Evolutionary conservation across 352 stramenopile species (phyloP), one percentile per base, ranked within the genome.

Genomic region (Phytophthora cactorum): DNA sequence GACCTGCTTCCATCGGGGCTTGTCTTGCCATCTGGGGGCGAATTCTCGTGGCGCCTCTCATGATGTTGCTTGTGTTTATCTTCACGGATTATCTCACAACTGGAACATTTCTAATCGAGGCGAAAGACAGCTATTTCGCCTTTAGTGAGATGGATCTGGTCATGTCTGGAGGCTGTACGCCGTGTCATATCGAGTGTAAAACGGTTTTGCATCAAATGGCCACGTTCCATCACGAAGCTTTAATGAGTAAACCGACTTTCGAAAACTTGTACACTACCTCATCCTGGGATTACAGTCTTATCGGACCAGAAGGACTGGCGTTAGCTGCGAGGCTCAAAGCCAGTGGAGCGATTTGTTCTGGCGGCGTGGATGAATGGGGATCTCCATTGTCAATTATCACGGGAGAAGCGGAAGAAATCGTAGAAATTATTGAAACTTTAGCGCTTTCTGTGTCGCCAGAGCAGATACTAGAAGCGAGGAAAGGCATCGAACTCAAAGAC

Each of bases 81-180:
- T 65, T 61, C 22, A 77, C 52, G n/a, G 44, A 66, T 12, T 77
- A 77, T 25, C 34, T 71, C 7, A 74, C 65, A 7, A 73, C 70
- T 0, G 65, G 50, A 2, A 71, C 59, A 6, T 66, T 74, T 39
- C 49, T 75, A 0, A 75, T 75, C 15, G 56, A 71, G 17, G 55
- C 55, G 4, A 67, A 75, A 14, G 63, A 72, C 56, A 75, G 63
- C 31, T 75, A 72, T 31, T 72, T 75, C 14, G 68, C 55, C 27
- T 75, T 62, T 46, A 72, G 52, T 39, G 50, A 75, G 17, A 57
- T 68, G 41, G 68, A 75, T 39, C 39, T 64, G 2, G 63, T 75
- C 57, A 72, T 75, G 68, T 58, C 47, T 7, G 68, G 63, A 2
- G 68, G 68, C 4, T 75, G 68, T 17, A 69, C 57, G 10, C 47